phyloP scores from a whole-genome alignment of 2,329 filamentous ascomycete genomes.

The Colletotrichum sojae region DNA sequence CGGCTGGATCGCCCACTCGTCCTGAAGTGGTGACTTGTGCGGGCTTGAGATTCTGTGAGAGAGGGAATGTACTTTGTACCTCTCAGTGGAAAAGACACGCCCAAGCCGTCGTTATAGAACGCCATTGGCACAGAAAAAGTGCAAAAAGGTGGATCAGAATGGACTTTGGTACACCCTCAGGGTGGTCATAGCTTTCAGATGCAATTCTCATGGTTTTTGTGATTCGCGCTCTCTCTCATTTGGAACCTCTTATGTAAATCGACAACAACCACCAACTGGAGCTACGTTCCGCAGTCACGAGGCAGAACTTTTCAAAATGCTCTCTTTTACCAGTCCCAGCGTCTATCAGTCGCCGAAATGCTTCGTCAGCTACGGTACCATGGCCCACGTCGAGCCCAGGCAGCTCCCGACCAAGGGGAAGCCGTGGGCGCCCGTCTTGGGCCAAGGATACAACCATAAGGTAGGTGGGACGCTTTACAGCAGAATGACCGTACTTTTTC shows the following conservation, averaged over 20 bases:
- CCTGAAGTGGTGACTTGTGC: conserved; percentile 1
- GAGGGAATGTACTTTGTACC: conserved; percentile 3
- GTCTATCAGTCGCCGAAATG: conserved; percentile 76
- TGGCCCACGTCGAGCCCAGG: conserved; percentile 78
- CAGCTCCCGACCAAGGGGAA: conserved; percentile 80
- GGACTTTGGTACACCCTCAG: background rate
- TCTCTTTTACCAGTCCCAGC: conserved; percentile 59
- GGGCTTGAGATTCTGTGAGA: background rate
- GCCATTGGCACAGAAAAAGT: background rate
- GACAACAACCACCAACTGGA: background rate
- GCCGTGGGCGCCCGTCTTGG: conserved; percentile 79
- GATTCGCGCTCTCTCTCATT: conserved; percentile 1
- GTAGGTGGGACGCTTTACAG: conserved; percentile 61
- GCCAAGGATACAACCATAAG: conserved; percentile 78
- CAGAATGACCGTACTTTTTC: too few species aligned
- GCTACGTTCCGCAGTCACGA: background rate
- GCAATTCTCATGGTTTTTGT: conserved; percentile 30
- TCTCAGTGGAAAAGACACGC: conserved; percentile 17
- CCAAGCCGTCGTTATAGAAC: background rate
- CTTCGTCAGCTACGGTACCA: conserved; percentile 77
- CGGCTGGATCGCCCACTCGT: conserved; percentile 30
- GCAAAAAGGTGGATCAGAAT: too few species aligned
- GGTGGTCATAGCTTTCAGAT: conserved; percentile 3
- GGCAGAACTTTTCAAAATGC: conserved; percentile 53
- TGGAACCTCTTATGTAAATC: background rate